A percentile compares a stretch with the other conserved stretches of the same genome.
Evolutionary conservation across 75 land plant genomes (phyloP).

Genomic region (Isoetes taiwanensis): DNA sequence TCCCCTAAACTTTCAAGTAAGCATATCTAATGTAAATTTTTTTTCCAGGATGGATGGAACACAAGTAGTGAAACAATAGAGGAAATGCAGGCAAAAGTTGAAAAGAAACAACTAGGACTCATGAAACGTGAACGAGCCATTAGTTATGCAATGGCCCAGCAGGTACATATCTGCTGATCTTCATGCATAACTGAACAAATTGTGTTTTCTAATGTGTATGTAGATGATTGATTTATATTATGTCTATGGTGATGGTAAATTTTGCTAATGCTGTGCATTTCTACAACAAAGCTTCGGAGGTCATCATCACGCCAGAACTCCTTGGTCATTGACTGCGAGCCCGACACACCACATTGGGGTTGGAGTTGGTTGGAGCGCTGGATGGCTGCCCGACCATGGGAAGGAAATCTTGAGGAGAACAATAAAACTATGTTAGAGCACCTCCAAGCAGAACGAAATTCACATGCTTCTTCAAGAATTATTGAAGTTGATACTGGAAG

Average conservation of each 20-base stretch:
- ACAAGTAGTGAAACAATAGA: conserved; percentile 6
- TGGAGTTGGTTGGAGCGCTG: conserved; percentile 37
- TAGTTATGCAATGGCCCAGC: background rate
- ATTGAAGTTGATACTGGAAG: too few relatives aligned
- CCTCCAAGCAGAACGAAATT: too few relatives aligned
- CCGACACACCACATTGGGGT: conserved; percentile 35
- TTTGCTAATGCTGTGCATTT: background rate
- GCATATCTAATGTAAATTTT: background rate
- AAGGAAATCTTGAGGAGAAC: conserved; percentile 20
- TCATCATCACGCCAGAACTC: conserved; percentile 21
- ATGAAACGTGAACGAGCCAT: conserved; percentile 5
- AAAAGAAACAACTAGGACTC: background rate
- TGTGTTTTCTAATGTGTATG: too few relatives aligned
- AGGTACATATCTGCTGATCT: too few relatives aligned
- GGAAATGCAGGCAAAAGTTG: background rate
- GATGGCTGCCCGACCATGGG: conserved; percentile 33
- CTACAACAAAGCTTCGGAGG: conserved; percentile 10
- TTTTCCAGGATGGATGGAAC: conserved; percentile 10
- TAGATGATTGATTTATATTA: too few relatives aligned
- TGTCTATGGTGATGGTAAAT: too few relatives aligned
- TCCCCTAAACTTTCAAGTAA: background rate
- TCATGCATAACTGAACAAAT: too few relatives aligned
- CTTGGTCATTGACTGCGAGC: conserved; percentile 36
- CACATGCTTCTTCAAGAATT: too few relatives aligned
- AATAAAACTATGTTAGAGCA: too few relatives aligned